A percentile compares a stretch with the other conserved stretches of the same genome.
These are phyloP conservation scores for Anaeromyces robustus DNA, from an alignment of 192 early-diverging fungal genomes.

Conservation along the genomic window DNA sequence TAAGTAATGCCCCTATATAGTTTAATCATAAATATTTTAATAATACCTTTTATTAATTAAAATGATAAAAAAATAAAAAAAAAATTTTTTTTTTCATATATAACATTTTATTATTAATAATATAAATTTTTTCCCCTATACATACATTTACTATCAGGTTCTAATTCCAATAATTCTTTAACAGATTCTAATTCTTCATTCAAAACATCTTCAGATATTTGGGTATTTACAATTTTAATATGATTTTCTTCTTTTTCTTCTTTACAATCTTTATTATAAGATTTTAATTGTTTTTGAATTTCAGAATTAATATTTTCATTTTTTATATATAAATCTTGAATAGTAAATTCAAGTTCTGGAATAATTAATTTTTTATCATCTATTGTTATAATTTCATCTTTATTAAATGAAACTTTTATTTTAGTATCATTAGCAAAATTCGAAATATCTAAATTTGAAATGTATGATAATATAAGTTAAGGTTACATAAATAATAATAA, in stretches of 20 bases:
- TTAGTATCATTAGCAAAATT: background rate
- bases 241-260: constrained; percentile 10
- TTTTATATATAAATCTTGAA: constrained; percentile 14
- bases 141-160: constrained; percentile 77
- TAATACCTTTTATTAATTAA: too few species aligned
- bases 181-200: constrained; percentile 39
- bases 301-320: background rate
- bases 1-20: constrained; percentile 35
- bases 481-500: background rate
- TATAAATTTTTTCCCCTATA: too few species aligned
- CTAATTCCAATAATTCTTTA: constrained; percentile 53
- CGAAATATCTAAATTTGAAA: background rate
- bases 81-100: constrained; percentile 1
- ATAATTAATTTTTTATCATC: constrained; percentile 8
- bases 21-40: too few species aligned
- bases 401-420: background rate
- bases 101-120: too few species aligned
- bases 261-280: constrained; percentile 6
- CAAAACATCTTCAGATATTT: constrained; percentile 19
- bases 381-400: background rate
- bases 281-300: constrained; percentile 14
- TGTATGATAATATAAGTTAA: background rate
- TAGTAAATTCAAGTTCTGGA: constrained; percentile 12
- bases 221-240: constrained; percentile 16
- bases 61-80: too few species aligned